Evolutionary conservation across 768 basidiomycete species (phyloP).

Genomic region (Kwoniella heveanensis): DNA sequence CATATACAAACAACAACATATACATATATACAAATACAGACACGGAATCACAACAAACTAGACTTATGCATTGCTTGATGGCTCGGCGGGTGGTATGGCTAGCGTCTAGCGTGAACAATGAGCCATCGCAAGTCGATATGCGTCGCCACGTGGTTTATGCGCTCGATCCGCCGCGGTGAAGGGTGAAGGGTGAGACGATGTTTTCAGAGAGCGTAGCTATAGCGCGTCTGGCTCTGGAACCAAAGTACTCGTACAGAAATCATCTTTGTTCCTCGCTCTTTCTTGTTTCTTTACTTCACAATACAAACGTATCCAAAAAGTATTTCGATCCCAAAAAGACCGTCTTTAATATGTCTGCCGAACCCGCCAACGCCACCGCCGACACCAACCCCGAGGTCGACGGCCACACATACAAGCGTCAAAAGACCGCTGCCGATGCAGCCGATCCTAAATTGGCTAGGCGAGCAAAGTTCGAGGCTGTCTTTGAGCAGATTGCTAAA

Average conservation of each 20-base stretch:
- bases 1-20: neutral
- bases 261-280: neutral
- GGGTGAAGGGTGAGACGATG: neutral
- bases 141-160: neutral
- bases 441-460: slow-evolving; percentile 32
- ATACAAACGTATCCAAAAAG: neutral
- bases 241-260: neutral
- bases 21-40: neutral
- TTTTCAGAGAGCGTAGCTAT: neutral
- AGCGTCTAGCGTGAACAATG: neutral
- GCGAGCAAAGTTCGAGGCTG: slow-evolving; percentile 64
- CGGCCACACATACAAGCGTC: slow-evolving; percentile 23
- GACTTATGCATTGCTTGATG: neutral
- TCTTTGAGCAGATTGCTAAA: slow-evolving; percentile 71
- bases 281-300: neutral
- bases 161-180: neutral
- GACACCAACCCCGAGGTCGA: slow-evolving; percentile 22
- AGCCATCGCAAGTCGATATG: no score
- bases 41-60: neutral
- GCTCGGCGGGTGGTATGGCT: neutral
- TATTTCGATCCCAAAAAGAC: no score
- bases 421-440: slow-evolving; percentile 18
- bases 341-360: neutral
- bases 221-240: no score
- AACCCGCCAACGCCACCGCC: neutral